Percentiles rank a stretch among this genome's conserved stretches.
These are phyloP conservation scores for Fusarium brachygibbosum DNA, from an alignment of 2,329 filamentous ascomycete genomes.

Conservation along the genomic window DNA sequence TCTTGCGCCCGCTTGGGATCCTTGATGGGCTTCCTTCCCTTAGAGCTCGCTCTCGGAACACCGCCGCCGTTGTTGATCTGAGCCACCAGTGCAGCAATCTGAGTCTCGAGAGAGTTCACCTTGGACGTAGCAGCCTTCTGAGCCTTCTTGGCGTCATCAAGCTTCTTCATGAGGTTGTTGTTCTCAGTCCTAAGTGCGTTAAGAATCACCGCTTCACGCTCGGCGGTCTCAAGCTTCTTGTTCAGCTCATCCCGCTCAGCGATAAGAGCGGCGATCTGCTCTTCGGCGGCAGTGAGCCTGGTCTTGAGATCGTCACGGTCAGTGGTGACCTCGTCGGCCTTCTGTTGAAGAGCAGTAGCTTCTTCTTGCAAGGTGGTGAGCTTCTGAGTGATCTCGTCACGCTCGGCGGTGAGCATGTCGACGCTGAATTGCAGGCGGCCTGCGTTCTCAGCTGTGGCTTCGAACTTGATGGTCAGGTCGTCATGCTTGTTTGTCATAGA, in stretches of 20 bases:
- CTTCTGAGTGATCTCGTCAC: constrained; percentile 45
- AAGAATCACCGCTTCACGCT: constrained; percentile 41
- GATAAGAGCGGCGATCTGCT: constrained; percentile 25
- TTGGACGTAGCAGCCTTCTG: constrained; percentile 42
- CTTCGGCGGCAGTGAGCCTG: constrained; percentile 35
- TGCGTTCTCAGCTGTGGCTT: constrained; percentile 28
- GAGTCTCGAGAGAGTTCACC: constrained; percentile 37
- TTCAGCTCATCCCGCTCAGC: constrained; percentile 34
- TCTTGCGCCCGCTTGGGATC: constrained; percentile 47
- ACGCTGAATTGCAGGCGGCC: constrained; percentile 19
- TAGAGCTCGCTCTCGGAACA: constrained; percentile 24
- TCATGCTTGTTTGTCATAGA: constrained; percentile 6
- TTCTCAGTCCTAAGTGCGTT: constrained; percentile 45
- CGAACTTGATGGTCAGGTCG: constrained; percentile 21
- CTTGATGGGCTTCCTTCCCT: constrained; percentile 40
- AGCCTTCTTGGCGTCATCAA: constrained; percentile 42
- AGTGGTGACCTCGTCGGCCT: constrained; percentile 32
- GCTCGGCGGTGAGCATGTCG: constrained; percentile 37
- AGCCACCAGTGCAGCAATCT: constrained; percentile 41
- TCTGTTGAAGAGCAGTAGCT: constrained; percentile 32
- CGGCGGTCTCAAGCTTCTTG: constrained; percentile 43
- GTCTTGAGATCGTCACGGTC: constrained; percentile 38
- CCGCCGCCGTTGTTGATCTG: constrained; percentile 35
- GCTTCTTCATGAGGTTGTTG: constrained; percentile 44
- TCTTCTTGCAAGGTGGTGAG: constrained; percentile 37